Conservation (phyloP, 1,139 yeast genomes). For the Torulaspora pretoriensis region DNA sequence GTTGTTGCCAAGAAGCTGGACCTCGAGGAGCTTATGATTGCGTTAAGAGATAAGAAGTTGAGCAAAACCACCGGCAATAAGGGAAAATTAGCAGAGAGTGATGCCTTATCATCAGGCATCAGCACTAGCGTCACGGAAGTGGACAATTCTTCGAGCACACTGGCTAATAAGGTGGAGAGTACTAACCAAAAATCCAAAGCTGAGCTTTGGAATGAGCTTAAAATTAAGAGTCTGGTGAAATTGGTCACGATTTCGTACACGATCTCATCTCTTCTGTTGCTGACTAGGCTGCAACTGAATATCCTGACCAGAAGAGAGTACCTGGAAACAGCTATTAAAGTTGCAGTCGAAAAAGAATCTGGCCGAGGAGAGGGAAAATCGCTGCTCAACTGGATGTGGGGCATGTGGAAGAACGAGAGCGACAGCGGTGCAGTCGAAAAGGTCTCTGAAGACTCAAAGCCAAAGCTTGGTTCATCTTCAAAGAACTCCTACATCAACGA, state of each 20-base stretch:
- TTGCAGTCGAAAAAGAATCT: conserved; percentile 45
- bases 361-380: conserved; percentile 32
- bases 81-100: conserved; percentile 4
- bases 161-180: conserved; percentile 12
- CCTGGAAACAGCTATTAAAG: conserved; percentile 67
- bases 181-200: conserved; percentile 53
- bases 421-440: neutral
- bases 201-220: conserved; percentile 82
- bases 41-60: conserved; percentile 28
- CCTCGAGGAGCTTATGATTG: conserved; percentile 28
- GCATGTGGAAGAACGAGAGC: conserved; percentile 19
- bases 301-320: conserved; percentile 84
- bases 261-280: conserved; percentile 61
- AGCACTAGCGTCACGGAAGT: conserved; percentile 18
- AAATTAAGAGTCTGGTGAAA: conserved; percentile 69
- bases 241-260: conserved; percentile 69
- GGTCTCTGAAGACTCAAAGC: conserved; percentile 3
- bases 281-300: conserved; percentile 82
- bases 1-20: conserved; percentile 28
- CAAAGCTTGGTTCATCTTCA: conserved; percentile 4
- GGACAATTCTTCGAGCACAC: conserved; percentile 10
- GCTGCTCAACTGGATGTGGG: conserved; percentile 24
- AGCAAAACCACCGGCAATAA: conserved; percentile 14
- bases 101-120: conserved; percentile 22
- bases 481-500: conserved; percentile 46